Evolutionary conservation across 768 basidiomycete genomes (phyloP).

Genomic region (Neoboletus magnificus): DNA sequence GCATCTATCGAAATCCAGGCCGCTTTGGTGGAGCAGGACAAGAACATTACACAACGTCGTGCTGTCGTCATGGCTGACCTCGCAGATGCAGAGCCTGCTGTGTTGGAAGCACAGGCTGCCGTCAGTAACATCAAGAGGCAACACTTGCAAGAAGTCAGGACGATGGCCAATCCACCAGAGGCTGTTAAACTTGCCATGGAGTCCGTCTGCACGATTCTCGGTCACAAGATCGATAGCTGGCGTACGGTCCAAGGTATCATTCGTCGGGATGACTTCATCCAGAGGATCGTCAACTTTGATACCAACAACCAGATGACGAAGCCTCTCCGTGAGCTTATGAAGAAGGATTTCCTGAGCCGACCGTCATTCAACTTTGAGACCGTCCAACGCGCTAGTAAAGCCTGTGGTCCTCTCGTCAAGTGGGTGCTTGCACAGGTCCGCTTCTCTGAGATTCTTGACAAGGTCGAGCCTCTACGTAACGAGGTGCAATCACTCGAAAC

Average conservation of each 20-base stretch:
- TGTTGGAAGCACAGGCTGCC: conserved; percentile 91
- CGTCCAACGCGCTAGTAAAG: conserved; percentile 92
- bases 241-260: conserved; percentile 93
- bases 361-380: conserved; percentile 93
- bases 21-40: conserved; percentile 88
- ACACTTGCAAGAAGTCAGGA: conserved; percentile 93
- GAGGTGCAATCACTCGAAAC: conserved; percentile 91
- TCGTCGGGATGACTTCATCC: conserved; percentile 95
- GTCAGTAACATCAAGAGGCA: conserved; percentile 95
- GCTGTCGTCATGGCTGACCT: conserved; percentile 92
- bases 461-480: conserved; percentile 92
- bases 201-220: conserved; percentile 93
- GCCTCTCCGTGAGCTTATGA: conserved; percentile 84
- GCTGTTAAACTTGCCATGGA: conserved; percentile 98
- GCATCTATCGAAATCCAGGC: conserved; percentile 96
- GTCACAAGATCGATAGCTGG: conserved; percentile 97
- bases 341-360: conserved; percentile 85
- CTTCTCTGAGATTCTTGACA: conserved; percentile 96
- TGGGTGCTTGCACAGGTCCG: conserved; percentile 97
- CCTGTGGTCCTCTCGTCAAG: conserved; percentile 96
- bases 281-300: conserved; percentile 93
- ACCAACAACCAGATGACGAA: conserved; percentile 90
- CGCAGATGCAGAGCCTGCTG: conserved; percentile 96
- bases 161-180: conserved; percentile 98
- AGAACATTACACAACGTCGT: conserved; percentile 81